These are phyloP conservation scores for Suillus cothurnatus DNA, from an alignment of 768 basidiomycete species.

Conservation along the genomic window DNA sequence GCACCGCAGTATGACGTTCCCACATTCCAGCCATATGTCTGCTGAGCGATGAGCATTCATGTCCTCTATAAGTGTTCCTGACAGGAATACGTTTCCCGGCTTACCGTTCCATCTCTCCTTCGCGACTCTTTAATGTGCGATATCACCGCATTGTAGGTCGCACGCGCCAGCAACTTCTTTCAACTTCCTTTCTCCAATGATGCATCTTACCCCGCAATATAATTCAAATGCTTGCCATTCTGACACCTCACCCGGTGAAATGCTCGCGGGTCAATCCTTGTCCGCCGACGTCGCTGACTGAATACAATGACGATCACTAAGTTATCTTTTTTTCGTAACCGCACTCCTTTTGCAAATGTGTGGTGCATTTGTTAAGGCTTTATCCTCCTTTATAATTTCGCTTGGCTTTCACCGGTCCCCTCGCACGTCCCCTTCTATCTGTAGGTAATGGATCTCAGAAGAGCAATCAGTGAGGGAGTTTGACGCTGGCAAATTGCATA, in stretches of 20 bases:
- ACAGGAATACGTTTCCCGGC: slow-evolving; percentile 8
- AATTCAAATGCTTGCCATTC: slow-evolving; percentile 2
- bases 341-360: not conserved
- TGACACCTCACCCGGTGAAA: not conserved
- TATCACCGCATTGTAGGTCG: slow-evolving; percentile 19
- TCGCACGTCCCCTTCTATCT: not conserved
- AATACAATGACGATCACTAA: not conserved
- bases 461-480: not conserved
- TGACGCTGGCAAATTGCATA: not conserved
- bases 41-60: slow-evolving; percentile 14
- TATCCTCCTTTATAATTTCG: not conserved
- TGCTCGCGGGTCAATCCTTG: not conserved
- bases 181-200: slow-evolving; percentile 3
- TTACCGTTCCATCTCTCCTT: slow-evolving; percentile 25
- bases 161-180: slow-evolving; percentile 5
- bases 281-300: not conserved
- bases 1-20: slow-evolving; percentile 21
- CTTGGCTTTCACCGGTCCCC: not conserved
- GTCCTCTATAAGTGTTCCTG: slow-evolving; percentile 8
- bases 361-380: not conserved
- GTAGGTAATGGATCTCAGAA: not conserved
- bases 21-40: slow-evolving; percentile 14
- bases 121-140: slow-evolving; percentile 22
- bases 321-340: not conserved
- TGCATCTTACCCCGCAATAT: slow-evolving; percentile 4